Evolutionary conservation across 208 protist species (phyloP).

Genomic region (Leishmania lainsoni): DNA sequence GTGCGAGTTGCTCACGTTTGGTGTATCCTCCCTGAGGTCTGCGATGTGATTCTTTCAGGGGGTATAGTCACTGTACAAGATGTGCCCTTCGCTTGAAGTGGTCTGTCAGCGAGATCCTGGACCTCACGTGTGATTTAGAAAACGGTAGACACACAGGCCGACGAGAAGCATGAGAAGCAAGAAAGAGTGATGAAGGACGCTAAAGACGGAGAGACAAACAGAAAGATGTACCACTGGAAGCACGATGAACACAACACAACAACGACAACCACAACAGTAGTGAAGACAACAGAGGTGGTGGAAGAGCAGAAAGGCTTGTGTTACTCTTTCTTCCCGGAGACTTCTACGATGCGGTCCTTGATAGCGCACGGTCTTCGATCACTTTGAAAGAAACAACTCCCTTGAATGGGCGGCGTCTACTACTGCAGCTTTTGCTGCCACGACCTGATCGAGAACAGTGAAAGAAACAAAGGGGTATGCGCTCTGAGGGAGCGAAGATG

Average conservation of each 20-base stretch:
- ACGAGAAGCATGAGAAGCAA: neutral
- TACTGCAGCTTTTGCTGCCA: neutral
- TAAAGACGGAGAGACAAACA: neutral
- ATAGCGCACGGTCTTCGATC: neutral
- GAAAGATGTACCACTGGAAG: neutral
- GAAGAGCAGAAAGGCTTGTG: neutral
- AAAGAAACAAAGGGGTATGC: neutral
- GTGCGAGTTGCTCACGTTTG: neutral
- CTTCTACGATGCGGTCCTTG: neutral
- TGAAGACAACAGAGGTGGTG: neutral
- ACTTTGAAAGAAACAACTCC: neutral
- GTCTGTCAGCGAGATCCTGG: neutral
- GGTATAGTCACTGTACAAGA: too few relatives aligned
- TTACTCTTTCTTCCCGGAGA: neutral
- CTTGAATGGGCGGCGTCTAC: neutral
- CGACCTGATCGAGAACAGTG: neutral
- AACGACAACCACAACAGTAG: neutral
- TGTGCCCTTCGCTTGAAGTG: neutral
- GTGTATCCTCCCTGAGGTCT: neutral
- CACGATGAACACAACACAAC: neutral
- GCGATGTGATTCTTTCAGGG: neutral
- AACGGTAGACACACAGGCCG: neutral
- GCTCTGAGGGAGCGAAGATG: neutral
- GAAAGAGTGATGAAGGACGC: neutral
- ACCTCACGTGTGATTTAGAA: neutral